Base-by-base conservation (phyloP, 257 asterid genomes). In the Voacanga thouarsii region DNA sequence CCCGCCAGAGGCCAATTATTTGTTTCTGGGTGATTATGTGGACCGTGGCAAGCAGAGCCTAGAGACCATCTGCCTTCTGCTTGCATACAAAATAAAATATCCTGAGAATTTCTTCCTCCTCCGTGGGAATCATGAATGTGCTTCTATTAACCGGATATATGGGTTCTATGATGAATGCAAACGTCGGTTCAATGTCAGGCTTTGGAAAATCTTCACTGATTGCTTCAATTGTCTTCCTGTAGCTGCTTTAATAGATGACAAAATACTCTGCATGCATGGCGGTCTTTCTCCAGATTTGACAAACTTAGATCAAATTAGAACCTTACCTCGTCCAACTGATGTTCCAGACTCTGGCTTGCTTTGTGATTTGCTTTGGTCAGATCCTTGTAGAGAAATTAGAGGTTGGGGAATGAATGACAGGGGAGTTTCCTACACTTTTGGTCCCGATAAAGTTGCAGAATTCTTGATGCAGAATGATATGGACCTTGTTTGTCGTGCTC, bases 401-500 rank as follows among this genome's bases (percentile, higher is more conserved):
- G 96, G 96, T 56, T 88, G 95, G 95, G 95, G 95, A 61, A 90
- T 90, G 96, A 91, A 91, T 78, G 96, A 91, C 71, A 84, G 96
- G 84, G 96, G 96, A 26, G 94, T 91, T 53, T 91, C 96, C 4
- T 86, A 76, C 83, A 91, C 96, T 75, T 91, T 91, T 85, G 96
- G 96, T 64, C 74, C 94, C 24, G 96, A 91, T 84, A 91, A 91
- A 87, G 96, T 91, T 60, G 96, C 92, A 24, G 96, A 91, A 85
- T 91, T 89, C 82, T 77, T 91, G 78, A 89, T 85, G 96, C 93
- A 91, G 80, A 91, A 89, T 49, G 96, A 91, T 80, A 91, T 91
- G 91, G 94, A 91, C 82, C 96, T 91, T 56, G 90, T 89, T 82
- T 89, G 96, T 56, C 96, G 96, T 77, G 96, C 96, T 61, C 96